phyloP scores from a whole-genome alignment of 192 early-diverging fungal genomes.

The Anaeromyces robustus region DNA sequence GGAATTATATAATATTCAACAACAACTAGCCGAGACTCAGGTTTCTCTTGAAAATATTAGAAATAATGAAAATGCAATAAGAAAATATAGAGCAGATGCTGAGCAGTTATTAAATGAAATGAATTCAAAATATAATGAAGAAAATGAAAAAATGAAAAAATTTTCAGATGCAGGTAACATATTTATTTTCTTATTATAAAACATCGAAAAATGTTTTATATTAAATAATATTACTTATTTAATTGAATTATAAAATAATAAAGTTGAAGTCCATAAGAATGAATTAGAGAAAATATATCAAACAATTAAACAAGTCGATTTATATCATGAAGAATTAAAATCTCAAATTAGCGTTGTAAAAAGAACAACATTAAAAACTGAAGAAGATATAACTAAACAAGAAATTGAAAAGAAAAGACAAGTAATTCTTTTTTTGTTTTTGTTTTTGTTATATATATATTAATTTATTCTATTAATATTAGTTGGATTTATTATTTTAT shows the following conservation, averaged over 20 bases:
- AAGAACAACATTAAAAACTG: constrained; percentile 40
- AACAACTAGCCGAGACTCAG: constrained; percentile 35
- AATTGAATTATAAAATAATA: too few relatives aligned
- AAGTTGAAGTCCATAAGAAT: constrained; percentile 34
- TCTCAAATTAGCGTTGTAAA: constrained; percentile 36
- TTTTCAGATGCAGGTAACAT: constrained; percentile 7
- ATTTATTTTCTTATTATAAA: too few relatives aligned
- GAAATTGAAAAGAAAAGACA: constrained; percentile 44
- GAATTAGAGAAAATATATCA: constrained; percentile 40
- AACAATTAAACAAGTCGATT: constrained; percentile 39
- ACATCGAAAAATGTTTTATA: too few relatives aligned
- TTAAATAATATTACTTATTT: too few relatives aligned
- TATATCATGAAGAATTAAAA: constrained; percentile 39
- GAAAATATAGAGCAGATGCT: constrained; percentile 27
- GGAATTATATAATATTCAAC: constrained; percentile 35
- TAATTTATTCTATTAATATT: too few relatives aligned
- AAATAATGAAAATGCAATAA: constrained; percentile 25
- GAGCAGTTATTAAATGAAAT: constrained; percentile 21
- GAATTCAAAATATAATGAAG: constrained; percentile 21
- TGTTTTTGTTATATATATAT: too few relatives aligned
- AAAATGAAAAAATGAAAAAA: constrained; percentile 18
- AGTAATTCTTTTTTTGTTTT: too few relatives aligned
- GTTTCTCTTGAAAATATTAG: constrained; percentile 27
- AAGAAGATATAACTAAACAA: constrained; percentile 39
- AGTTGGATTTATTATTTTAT: too few relatives aligned